phyloP scores from a whole-genome alignment of 2,329 filamentous ascomycete genomes.

The Didymella pomorum region DNA sequence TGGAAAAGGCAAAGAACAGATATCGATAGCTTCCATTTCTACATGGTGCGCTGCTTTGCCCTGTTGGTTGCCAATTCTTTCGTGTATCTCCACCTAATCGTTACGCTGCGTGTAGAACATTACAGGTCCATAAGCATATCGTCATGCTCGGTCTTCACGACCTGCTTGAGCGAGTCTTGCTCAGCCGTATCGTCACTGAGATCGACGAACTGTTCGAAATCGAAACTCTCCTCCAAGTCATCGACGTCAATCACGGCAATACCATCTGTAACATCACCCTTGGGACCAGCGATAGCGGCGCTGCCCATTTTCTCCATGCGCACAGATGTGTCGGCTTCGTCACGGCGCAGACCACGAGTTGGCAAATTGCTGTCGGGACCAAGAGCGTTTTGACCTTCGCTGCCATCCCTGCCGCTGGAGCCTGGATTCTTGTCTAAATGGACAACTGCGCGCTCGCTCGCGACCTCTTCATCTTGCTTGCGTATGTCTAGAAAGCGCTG shows the following conservation, averaged over 20 bases:
- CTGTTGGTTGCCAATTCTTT: too few species aligned
- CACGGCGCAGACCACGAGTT: neutral
- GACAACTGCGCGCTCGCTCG: neutral
- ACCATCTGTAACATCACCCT: neutral
- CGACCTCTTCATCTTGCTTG: conserved; percentile 3
- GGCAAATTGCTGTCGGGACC: neutral
- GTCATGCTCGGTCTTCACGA: conserved; percentile 24
- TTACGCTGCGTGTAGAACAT: too few species aligned
- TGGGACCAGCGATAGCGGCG: neutral
- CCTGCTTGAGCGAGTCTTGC: neutral
- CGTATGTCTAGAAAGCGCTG: conserved; percentile 12
- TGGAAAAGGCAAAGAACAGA: too few species aligned
- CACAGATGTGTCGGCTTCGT: neutral
- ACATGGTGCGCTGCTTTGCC: too few species aligned
- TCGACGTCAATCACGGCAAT: neutral
- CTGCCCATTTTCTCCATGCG: neutral
- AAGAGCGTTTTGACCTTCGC: too few species aligned
- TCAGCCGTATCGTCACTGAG: neutral
- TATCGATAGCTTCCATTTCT: too few species aligned
- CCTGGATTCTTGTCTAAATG: neutral
- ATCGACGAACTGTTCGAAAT: conserved; percentile 3
- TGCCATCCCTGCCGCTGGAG: neutral
- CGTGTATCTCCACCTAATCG: too few species aligned
- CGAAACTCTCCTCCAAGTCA: neutral
- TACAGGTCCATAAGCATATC: conserved; percentile 40